Evolutionary conservation across 202 grass and related monocot species (phyloP), one percentile per base, ranked within the genome.

Genomic region (Schoenoplectus triqueter): DNA sequence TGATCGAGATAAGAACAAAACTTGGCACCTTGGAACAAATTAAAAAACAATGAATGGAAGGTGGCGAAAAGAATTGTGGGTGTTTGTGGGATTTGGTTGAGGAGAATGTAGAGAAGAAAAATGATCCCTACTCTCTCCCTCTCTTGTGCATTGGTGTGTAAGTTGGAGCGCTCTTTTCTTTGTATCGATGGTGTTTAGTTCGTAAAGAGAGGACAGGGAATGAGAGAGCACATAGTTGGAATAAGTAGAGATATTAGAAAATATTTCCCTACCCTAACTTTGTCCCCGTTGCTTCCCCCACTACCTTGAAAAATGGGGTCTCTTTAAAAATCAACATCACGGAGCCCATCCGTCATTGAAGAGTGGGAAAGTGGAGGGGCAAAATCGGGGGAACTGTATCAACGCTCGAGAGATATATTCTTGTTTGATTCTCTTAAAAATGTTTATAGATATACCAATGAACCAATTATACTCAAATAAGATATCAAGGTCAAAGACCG

Each of bases 51-150:
- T 66, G 52, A 87, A 21, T 15, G 20, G 48, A 51, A 10, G 84
- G 54, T 84, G 83, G 71, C 10, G 68, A 86, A 50, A 55, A 75
- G 52, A 74, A 52, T 51, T 47, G 61, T 40, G 44, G 52, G 82
- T 46, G 51, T 85, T 82, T 87, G 63, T 66, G 86, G 51, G 90
- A 14, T 83, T 90, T 88, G 46, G 82, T 66, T 87, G 52, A 76
- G 31, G 4, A 22, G 42, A 80, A 66, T 70, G 51, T 63, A 15
- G 60, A 75, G 56, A 47, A 31, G 57, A 54, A 82, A 83, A 66
- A 18, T 1, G 4, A 56, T 18, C 40, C 61, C 74, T 54, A 81
- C 81, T 80, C 63, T 51, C 6, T 84, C 59, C 39, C 19, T 4
- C 62, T 72, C 54, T 86, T 70, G 76, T 68, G 61, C 10, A 59